Percentiles rank a stretch among this genome's conserved stretches.
These are phyloP conservation scores for Debaryomyces sp. DNA, from an alignment of 1,139 yeast genomes.

Conservation along the genomic window DNA sequence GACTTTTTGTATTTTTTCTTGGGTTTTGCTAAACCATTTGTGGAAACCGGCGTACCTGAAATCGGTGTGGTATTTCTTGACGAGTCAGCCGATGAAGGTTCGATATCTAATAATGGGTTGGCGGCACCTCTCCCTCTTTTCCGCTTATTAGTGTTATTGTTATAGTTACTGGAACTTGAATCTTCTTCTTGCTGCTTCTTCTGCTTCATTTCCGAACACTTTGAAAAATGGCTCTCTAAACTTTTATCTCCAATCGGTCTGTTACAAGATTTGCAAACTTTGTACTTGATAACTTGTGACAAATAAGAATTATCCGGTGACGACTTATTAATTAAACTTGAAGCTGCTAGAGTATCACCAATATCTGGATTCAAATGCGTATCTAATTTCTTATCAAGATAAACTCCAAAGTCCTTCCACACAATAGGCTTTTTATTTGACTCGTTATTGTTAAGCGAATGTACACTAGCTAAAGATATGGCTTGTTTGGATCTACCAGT, in stretches of 20 bases:
- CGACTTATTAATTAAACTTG: constrained; percentile 25
- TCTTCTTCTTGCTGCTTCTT: constrained; percentile 35
- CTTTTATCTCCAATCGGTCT: constrained; percentile 60
- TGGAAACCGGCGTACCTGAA: constrained; percentile 29
- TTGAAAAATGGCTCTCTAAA: constrained; percentile 46
- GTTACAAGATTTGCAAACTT: constrained; percentile 67
- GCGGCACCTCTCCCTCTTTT: constrained; percentile 33
- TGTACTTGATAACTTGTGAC: constrained; percentile 51
- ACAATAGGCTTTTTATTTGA: constrained; percentile 26
- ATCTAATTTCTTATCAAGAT: constrained; percentile 51
- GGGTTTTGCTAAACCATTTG: constrained; percentile 26
- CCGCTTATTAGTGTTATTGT: constrained; percentile 25
- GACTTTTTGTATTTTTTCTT: constrained; percentile 51
- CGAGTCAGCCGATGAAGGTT: constrained; percentile 45
- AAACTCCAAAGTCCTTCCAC: constrained; percentile 69
- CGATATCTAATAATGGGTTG: constrained; percentile 32
- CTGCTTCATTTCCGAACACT: constrained; percentile 54
- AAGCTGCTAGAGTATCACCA: constrained; percentile 5
- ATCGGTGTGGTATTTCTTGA: constrained; percentile 45
- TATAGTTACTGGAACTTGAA: constrained; percentile 8
- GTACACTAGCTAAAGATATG: constrained; percentile 21
- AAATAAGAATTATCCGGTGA: constrained; percentile 41
- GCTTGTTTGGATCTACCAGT: constrained; percentile 33
- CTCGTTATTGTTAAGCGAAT: constrained; percentile 16
- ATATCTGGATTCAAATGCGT: constrained; percentile 21